Base-by-base conservation (phyloP, 331 rosid genomes). In the Quercus phellos region DNA sequence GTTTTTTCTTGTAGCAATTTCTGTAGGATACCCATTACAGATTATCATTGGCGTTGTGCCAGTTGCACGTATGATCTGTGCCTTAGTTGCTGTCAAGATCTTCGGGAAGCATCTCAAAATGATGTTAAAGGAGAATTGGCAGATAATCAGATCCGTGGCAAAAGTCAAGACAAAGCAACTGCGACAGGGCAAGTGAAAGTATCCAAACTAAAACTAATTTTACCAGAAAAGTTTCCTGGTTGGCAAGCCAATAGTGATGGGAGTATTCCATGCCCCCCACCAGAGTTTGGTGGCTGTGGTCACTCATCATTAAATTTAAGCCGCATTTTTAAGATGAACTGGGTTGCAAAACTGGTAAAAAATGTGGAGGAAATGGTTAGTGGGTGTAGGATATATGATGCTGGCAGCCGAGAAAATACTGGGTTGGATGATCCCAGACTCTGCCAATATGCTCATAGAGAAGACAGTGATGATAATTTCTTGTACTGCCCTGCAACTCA, bases 361-460 rank as follows among this genome's bases (percentile, higher is more conserved):
- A 95, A 95, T 89, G 98, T 85, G 46, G 99, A 95, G 86, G 99
- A 93, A 86, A 93, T 95, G 98, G 99, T 95, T 75, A 87, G 91
- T 83, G 94, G 99, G 55, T 95, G 99, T 81, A 89, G 79, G 60
- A 80, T 89, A 75, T 51, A 80, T 55, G 81, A 85, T 56, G 77
- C 71, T 59, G 82, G 80, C 78, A 75, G 66, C 72, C 84, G 63
- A 14, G 83, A 55, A 51, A 83, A 86, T 72, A 80, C 77, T 5
- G 83, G 78, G 75, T 75, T 67, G 61, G 74, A 81, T 78, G 85
- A 78, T 85, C 87, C 72, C 59, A 79, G 85, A 59, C 83, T 90
- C 70, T 80, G 82, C 82, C 90, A 83, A 66, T 89, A 61, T 81
- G 89, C 94, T 77, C 73, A 81, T 77, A 89, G 96, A 83, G 94